A percentile compares a stretch with the other conserved stretches of the same genome.
phyloP scores from a whole-genome alignment of 2,329 filamentous ascomycete species.

The Teratosphaeria viscida region DNA sequence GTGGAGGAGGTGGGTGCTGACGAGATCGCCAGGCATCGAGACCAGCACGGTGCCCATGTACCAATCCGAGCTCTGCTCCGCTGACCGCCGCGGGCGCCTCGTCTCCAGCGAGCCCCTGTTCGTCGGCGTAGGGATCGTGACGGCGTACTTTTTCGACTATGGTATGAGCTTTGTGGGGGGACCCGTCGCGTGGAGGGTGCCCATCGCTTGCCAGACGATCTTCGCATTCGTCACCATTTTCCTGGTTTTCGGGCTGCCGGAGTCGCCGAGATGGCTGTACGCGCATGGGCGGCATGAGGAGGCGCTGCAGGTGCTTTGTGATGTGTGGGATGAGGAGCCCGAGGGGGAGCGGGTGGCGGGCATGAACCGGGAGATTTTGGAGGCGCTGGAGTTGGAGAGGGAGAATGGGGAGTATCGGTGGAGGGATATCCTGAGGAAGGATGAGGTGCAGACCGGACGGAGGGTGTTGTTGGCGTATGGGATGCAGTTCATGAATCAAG shows the following conservation, averaged over 20 bases:
- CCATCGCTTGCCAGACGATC: slow-evolving; percentile 37
- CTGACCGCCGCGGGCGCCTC: slow-evolving; percentile 23
- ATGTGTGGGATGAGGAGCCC: slow-evolving; percentile 21
- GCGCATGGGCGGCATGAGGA: slow-evolving; percentile 22
- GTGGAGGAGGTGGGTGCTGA: not conserved
- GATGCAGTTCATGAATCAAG: slow-evolving; percentile 27
- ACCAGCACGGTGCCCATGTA: slow-evolving; percentile 38
- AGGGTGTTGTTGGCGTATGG: slow-evolving; percentile 31
- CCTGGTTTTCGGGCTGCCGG: slow-evolving; percentile 30
- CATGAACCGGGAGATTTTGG: slow-evolving; percentile 27
- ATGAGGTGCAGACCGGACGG: slow-evolving; percentile 30
- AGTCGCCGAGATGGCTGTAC: slow-evolving; percentile 33
- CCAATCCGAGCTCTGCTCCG: slow-evolving; percentile 25
- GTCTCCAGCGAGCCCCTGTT: slow-evolving; percentile 26
- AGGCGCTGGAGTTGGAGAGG: slow-evolving; percentile 27
- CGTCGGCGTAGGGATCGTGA: slow-evolving; percentile 26
- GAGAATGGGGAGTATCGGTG: slow-evolving; percentile 30
- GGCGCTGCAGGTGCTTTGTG: slow-evolving; percentile 24
- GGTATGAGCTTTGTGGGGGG: slow-evolving; percentile 32
- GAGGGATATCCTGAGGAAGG: slow-evolving; percentile 29
- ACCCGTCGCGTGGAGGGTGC: slow-evolving; percentile 36
- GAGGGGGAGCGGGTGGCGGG: slow-evolving; percentile 18
- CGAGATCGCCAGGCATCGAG: slow-evolving; percentile 13
- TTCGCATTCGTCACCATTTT: slow-evolving; percentile 28
- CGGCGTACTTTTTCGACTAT: slow-evolving; percentile 26